phyloP scores from a whole-genome alignment of 805 yeast species.

The Ogataea polymorpha region DNA sequence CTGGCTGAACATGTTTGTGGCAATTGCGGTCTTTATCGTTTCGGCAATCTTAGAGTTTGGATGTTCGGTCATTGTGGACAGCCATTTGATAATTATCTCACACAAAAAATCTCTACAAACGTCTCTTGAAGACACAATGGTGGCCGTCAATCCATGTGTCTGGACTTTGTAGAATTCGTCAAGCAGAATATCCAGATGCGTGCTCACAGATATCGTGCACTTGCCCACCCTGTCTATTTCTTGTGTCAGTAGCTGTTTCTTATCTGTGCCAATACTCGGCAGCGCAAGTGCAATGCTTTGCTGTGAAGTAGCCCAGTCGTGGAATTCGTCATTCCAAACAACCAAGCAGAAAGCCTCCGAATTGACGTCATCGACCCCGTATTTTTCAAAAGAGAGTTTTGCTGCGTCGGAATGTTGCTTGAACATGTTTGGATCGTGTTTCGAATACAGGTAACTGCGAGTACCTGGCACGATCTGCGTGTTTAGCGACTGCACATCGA shows the following conservation, averaged over 20 bases:
- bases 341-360: slow-evolving; percentile 43
- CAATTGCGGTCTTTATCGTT: slow-evolving; percentile 39
- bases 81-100: slow-evolving; percentile 48
- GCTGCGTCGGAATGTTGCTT: slow-evolving; percentile 30
- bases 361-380: slow-evolving; percentile 37
- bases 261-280: slow-evolving; percentile 6
- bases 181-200: slow-evolving; percentile 19
- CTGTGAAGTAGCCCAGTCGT: slow-evolving; percentile 42
- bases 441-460: slow-evolving; percentile 3
- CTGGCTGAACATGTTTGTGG: slow-evolving; percentile 40
- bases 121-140: slow-evolving; percentile 51
- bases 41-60: slow-evolving; percentile 38
- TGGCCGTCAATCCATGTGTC: slow-evolving; percentile 50
- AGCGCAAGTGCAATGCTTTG: slow-evolving; percentile 18
- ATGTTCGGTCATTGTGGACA: slow-evolving; percentile 38
- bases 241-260: slow-evolving; percentile 31
- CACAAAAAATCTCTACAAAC: slow-evolving; percentile 47
- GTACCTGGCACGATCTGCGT: slow-evolving; percentile 24
- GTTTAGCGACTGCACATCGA: slow-evolving; percentile 38
- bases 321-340: slow-evolving; percentile 80
- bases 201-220: slow-evolving; percentile 40
- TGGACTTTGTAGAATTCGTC: slow-evolving; percentile 14
- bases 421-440: slow-evolving; percentile 7
- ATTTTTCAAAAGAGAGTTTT: slow-evolving; percentile 32
- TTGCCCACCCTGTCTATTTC: slow-evolving; percentile 51